Conservation (phyloP, 2,329 filamentous ascomycete genomes). For the Alternaria gansuensis region DNA sequence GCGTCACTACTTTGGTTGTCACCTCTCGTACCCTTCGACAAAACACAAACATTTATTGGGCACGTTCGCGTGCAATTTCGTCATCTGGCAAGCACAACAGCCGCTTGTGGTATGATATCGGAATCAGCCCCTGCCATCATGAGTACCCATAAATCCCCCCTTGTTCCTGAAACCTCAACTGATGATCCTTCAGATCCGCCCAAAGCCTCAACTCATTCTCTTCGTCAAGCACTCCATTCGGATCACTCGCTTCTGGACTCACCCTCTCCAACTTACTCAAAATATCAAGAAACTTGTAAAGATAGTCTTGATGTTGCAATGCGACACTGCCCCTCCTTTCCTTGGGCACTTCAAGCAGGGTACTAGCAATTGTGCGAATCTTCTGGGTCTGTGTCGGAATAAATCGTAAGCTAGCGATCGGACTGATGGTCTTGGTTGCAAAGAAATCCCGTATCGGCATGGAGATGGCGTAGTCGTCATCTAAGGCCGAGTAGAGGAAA, state of each 20-base stretch:
- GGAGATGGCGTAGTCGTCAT: conserved; percentile 17
- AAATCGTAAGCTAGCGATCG: conserved; percentile 41
- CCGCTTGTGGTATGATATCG: background rate
- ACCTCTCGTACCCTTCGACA: background rate
- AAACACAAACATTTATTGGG: background rate
- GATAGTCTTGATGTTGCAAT: conserved; percentile 72
- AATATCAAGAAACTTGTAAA: conserved; percentile 76
- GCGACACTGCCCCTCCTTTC: conserved; percentile 62
- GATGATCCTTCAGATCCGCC: conserved; percentile 81
- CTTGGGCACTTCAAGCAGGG: conserved; percentile 72
- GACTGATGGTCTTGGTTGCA: conserved; percentile 16
- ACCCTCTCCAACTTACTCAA: conserved; percentile 76
- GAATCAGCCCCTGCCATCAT: background rate
- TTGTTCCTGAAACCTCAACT: conserved; percentile 73
- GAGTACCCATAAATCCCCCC: conserved; percentile 63
- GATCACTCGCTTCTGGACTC: conserved; percentile 53
- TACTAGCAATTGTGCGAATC: conserved; percentile 83
- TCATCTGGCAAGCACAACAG: background rate
- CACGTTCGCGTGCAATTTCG: background rate
- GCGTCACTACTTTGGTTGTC: background rate
- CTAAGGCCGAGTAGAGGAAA: conserved; percentile 18
- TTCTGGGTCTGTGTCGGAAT: conserved; percentile 70
- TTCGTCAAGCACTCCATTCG: conserved; percentile 64
- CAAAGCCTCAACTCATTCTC: conserved; percentile 79
- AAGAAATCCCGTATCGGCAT: conserved; percentile 21